phyloP scores from a whole-genome alignment of 257 asterid genomes.

The Jacaranda copaia region DNA sequence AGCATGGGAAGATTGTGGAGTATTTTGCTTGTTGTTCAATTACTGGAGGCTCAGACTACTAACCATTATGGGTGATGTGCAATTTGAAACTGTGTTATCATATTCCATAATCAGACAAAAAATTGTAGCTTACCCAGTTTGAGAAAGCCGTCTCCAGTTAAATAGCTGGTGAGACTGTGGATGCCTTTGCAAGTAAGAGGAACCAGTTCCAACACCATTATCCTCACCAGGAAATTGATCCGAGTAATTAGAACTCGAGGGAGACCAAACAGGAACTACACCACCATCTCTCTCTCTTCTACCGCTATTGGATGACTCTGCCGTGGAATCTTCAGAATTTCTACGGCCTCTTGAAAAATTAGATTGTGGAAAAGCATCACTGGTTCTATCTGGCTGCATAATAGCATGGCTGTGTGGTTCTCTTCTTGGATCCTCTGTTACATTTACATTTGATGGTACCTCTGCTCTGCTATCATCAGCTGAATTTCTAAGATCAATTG shows the following conservation, averaged over 20 bases:
- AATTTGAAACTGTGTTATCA: not conserved
- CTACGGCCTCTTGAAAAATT: slow-evolving; percentile 53
- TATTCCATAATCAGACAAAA: not conserved
- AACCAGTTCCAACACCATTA: slow-evolving; percentile 51
- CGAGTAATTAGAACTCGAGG: slow-evolving; percentile 66
- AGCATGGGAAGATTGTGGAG: not conserved
- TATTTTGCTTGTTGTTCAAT: not conserved
- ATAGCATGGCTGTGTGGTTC: slow-evolving; percentile 38
- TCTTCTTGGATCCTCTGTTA: slow-evolving; percentile 48
- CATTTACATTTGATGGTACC: slow-evolving; percentile 73
- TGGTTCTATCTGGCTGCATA: slow-evolving; percentile 27
- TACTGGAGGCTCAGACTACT: not conserved
- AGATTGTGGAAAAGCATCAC: slow-evolving; percentile 38
- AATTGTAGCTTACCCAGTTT: slow-evolving; percentile 62
- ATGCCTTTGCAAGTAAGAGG: slow-evolving; percentile 75
- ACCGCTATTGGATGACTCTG: slow-evolving; percentile 73
- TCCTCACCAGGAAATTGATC: slow-evolving; percentile 70
- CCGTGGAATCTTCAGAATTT: slow-evolving; percentile 83
- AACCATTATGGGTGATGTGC: not conserved
- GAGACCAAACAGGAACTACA: slow-evolving; percentile 93
- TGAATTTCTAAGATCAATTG: slow-evolving; percentile 52
- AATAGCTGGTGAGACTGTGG: slow-evolving; percentile 73
- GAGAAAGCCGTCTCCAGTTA: slow-evolving; percentile 81
- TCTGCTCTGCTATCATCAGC: slow-evolving; percentile 69
- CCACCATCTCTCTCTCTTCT: slow-evolving; percentile 76